These are phyloP conservation scores for Trebouxia sp. DNA, from an alignment of 139 green algal genomes.

Conservation along the genomic window DNA sequence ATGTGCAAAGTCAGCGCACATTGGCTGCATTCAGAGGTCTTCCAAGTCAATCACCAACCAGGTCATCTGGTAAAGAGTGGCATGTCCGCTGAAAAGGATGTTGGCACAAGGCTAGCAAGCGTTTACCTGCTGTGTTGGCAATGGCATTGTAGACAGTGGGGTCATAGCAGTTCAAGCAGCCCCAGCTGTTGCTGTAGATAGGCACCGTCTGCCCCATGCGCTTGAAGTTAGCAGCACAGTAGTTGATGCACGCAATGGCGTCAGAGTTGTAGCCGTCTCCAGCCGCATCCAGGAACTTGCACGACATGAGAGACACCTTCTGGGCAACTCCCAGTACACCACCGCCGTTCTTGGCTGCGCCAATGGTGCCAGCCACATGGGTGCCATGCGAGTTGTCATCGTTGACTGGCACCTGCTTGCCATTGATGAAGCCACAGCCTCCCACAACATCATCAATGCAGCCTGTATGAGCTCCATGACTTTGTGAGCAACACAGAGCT, in stretches of 20 bases:
- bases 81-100: too few species aligned
- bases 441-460: constrained; percentile 52
- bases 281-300: constrained; percentile 42
- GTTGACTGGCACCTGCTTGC: constrained; percentile 35
- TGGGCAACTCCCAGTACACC: constrained; percentile 45
- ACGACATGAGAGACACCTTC: constrained; percentile 52
- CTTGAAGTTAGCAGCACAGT: constrained; percentile 23
- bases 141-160: constrained; percentile 24
- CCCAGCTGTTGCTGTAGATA: constrained; percentile 31
- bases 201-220: constrained; percentile 20
- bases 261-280: constrained; percentile 35
- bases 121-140: constrained; percentile 17
- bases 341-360: constrained; percentile 44
- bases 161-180: constrained; percentile 29
- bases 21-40: too few species aligned
- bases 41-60: too few species aligned
- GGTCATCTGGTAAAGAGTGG: too few species aligned
- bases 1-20: too few species aligned
- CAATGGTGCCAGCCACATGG: constrained; percentile 57
- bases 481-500: too few species aligned
- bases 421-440: constrained; percentile 42
- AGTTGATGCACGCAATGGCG: constrained; percentile 41
- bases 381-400: constrained; percentile 61
- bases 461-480: constrained; percentile 34
- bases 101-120: neutral